Conservation (phyloP, 305 asterid genomes). For the Fraxinus platypoda region DNA sequence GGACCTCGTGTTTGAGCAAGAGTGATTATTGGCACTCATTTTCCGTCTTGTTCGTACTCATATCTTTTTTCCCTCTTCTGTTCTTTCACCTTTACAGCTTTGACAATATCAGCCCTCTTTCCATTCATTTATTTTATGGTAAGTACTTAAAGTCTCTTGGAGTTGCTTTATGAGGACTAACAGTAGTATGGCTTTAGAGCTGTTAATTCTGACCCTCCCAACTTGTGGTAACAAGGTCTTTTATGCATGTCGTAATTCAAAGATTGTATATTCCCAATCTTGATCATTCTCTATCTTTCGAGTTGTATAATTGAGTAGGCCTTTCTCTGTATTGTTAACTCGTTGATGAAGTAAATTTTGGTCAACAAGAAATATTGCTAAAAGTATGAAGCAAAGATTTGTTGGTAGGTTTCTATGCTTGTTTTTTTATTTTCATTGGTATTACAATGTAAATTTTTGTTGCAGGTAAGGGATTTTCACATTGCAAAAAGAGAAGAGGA, state of each 20-base stretch:
- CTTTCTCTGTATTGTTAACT: neutral
- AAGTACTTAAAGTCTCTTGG: constrained; percentile 23
- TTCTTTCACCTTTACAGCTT: constrained; percentile 46
- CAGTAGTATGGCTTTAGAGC: neutral
- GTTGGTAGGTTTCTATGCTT: neutral
- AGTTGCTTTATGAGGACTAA: neutral
- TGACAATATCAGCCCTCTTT: constrained; percentile 82
- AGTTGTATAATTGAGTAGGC: neutral
- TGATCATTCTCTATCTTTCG: neutral
- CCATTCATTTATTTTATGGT: constrained; percentile 97
- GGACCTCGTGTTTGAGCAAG: neutral
- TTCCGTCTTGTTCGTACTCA: neutral
- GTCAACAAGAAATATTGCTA: neutral
- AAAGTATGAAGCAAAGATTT: neutral
- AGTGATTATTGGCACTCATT: neutral
- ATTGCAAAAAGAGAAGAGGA: constrained; percentile 73
- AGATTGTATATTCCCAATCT: neutral
- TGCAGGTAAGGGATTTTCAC: constrained; percentile 67
- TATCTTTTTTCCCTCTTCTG: neutral
- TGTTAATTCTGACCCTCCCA: neutral
- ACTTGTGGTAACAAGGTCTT: neutral
- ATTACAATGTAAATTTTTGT: neutral
- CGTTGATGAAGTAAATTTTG: neutral
- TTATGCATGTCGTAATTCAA: neutral
- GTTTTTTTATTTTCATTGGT: neutral